phyloP scores from a whole-genome alignment of 2,329 filamentous ascomycete species.

The Helicocarpus griseus region DNA sequence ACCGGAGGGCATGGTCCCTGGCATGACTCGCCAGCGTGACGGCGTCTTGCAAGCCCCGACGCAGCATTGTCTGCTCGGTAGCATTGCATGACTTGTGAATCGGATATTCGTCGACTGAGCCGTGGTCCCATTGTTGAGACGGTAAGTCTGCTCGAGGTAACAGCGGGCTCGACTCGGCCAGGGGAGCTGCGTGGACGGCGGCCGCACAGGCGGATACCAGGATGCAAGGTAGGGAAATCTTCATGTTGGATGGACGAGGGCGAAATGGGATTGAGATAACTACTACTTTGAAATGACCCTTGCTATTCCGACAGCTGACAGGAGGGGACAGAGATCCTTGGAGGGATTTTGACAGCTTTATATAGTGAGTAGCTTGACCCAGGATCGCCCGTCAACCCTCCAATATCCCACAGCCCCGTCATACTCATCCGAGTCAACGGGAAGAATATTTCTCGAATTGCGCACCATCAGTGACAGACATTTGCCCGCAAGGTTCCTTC shows the following conservation, averaged over 20 bases:
- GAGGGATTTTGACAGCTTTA: neutral
- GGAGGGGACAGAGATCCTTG: no score
- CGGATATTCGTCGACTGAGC: conserved; percentile 32
- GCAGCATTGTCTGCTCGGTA: conserved; percentile 49
- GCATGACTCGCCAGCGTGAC: conserved; percentile 51
- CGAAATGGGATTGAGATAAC: neutral
- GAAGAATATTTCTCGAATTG: neutral
- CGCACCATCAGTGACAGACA: neutral
- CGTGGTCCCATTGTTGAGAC: conserved; percentile 21
- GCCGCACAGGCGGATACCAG: neutral
- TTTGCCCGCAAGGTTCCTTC: neutral
- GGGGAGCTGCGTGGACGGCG: conserved; percentile 1
- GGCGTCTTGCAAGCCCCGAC: conserved; percentile 49
- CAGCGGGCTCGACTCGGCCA: neutral
- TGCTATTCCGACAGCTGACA: no score
- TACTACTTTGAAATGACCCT: no score
- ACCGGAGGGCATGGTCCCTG: conserved; percentile 44
- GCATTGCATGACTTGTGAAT: conserved; percentile 60
- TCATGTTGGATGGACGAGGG: neutral
- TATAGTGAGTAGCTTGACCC: no score
- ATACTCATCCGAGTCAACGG: no score
- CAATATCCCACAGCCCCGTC: neutral
- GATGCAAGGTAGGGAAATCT: neutral
- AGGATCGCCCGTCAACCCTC: neutral
- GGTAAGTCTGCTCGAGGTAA: neutral